Percentiles rank a stretch among this genome's conserved stretches.
These are phyloP conservation scores for Rhododendron mucronatum DNA, from an alignment of 148 eudicot genomes.

Conservation along the genomic window DNA sequence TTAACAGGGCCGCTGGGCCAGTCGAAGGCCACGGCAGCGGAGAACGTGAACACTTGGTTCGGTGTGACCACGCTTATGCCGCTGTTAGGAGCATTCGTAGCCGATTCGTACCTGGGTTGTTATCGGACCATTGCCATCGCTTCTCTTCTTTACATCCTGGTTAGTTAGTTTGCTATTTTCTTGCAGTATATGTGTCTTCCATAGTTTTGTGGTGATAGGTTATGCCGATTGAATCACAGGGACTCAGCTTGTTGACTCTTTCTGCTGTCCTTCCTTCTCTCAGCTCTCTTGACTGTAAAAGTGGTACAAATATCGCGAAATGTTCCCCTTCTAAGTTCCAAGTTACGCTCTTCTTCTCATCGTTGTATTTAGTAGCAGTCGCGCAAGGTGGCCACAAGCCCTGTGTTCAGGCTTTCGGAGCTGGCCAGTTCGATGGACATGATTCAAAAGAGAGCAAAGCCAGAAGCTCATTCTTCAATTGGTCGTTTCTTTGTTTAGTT, in stretches of 20 bases:
- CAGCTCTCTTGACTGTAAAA: slow-evolving; percentile 18
- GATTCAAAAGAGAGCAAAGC: slow-evolving; percentile 63
- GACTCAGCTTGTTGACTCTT: slow-evolving; percentile 56
- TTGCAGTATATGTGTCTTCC: background rate
- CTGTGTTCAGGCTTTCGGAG: slow-evolving; percentile 86
- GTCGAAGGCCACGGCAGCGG: slow-evolving; percentile 53
- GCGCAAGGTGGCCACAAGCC: slow-evolving; percentile 84
- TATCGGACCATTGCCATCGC: slow-evolving; percentile 41
- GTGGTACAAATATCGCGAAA: background rate
- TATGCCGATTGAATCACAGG: slow-evolving; percentile 29
- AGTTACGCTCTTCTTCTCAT: slow-evolving; percentile 38
- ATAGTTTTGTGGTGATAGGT: background rate
- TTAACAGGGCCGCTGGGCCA: slow-evolving; percentile 6
- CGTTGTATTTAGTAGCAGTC: slow-evolving; percentile 58
- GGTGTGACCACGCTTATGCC: slow-evolving; percentile 30
- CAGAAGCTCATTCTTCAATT: slow-evolving; percentile 91
- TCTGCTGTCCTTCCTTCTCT: slow-evolving; percentile 37
- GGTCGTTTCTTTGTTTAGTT: slow-evolving; percentile 57
- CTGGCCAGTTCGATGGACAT: slow-evolving; percentile 74
- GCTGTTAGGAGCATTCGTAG: slow-evolving; percentile 49
- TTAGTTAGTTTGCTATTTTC: background rate
- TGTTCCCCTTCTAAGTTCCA: slow-evolving; percentile 35
- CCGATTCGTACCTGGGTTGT: slow-evolving; percentile 50
- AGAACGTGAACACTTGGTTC: slow-evolving; percentile 47
- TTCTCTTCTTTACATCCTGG: slow-evolving; percentile 48